A percentile compares a stretch with the other conserved stretches of the same genome.
These are phyloP conservation scores for Kentomonas sorsogonicus DNA, from an alignment of 208 protist species.

Conservation along the genomic window DNA sequence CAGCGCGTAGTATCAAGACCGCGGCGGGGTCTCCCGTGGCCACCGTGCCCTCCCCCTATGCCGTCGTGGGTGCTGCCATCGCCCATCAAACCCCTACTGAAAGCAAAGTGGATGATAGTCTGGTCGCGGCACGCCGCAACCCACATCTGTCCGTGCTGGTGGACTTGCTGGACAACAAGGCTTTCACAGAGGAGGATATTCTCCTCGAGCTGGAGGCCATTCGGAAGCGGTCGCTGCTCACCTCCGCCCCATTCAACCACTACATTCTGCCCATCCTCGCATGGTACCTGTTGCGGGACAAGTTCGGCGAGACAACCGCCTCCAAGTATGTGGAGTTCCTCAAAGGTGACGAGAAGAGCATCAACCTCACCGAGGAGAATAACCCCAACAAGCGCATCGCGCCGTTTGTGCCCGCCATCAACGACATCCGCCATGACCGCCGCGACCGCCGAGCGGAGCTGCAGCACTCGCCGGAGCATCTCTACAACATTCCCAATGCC, in stretches of 20 bases:
- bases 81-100: too few relatives aligned
- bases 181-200: constrained; percentile 39
- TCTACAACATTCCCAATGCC: constrained; percentile 23
- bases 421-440: constrained; percentile 25
- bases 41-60: too few relatives aligned
- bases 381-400: constrained; percentile 1
- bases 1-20: too few relatives aligned
- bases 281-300: constrained; percentile 32
- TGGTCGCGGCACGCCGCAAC: constrained; percentile 22
- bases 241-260: constrained; percentile 38
- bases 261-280: constrained; percentile 37
- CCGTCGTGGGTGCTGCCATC: too few relatives aligned
- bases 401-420: constrained; percentile 33
- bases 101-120: too few relatives aligned
- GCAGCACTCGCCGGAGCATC: constrained; percentile 16
- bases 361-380: neutral
- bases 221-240: constrained; percentile 33
- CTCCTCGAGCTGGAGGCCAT: constrained; percentile 43
- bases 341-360: neutral
- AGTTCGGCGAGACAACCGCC: constrained; percentile 26
- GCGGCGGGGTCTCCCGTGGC: too few relatives aligned
- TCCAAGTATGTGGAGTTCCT: constrained; percentile 21
- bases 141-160: constrained; percentile 32
- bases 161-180: constrained; percentile 30
- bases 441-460: constrained; percentile 13